A percentile compares a stretch with the other conserved stretches of the same genome.
Evolutionary conservation across 257 asterid genomes (phyloP).

Genomic region (Nemophila menziesii): DNA sequence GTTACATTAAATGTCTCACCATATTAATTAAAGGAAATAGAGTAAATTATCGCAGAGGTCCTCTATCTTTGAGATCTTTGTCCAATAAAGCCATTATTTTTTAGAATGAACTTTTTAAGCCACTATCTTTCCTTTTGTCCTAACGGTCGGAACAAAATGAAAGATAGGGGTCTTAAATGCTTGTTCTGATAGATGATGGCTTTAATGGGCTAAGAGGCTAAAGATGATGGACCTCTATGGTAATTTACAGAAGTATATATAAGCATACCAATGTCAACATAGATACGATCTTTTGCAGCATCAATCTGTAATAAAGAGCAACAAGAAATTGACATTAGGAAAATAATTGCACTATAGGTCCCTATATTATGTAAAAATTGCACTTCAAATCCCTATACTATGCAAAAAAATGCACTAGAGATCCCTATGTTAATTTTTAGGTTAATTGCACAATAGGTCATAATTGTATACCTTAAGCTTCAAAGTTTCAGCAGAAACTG

Average conservation of each 20-base stretch:
- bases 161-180: too few species aligned
- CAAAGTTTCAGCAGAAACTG: slow-evolving; percentile 77
- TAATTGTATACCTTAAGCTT: slow-evolving; percentile 53
- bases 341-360: neutral
- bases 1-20: neutral
- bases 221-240: too few species aligned
- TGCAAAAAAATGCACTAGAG: neutral
- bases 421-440: neutral
- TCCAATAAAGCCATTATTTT: slow-evolving; percentile 1
- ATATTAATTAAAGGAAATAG: neutral
- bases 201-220: too few species aligned
- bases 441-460: neutral
- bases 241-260: too few species aligned
- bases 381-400: too few species aligned
- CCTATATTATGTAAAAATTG: neutral
- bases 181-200: too few species aligned
- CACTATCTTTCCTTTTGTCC: too few species aligned
- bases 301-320: slow-evolving; percentile 34
- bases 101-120: too few species aligned
- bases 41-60: slow-evolving; percentile 2
- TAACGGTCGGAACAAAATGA: too few species aligned
- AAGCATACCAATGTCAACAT: slow-evolving; percentile 89
- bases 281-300: slow-evolving; percentile 75
- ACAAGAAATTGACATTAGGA: neutral
- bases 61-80: too few species aligned